Evolutionary conservation across 108 stramenopile species (phyloP), one percentile per base, ranked within the genome.

Genomic region (Cyclotella sp.): DNA sequence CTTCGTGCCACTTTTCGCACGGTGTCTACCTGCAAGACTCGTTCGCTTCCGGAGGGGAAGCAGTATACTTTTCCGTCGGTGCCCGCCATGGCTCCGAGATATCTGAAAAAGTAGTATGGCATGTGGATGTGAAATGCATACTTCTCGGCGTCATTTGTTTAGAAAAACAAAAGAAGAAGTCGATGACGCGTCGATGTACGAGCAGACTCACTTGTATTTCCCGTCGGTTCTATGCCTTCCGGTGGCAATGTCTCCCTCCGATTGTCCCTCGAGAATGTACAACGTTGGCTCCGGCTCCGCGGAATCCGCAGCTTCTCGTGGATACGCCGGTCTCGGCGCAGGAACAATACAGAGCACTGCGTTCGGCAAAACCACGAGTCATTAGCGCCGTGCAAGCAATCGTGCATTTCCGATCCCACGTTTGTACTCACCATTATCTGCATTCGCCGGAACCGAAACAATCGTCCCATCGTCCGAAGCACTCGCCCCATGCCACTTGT

Each of bases 401-500:
- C n/a, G n/a, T n/a, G n/a, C n/a, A n/a, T n/a, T n/a, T n/a, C n/a
- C n/a, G n/a, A n/a, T n/a, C n/a, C n/a, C n/a, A n/a, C n/a, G n/a
- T n/a, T n/a, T n/a, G n/a, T n/a, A n/a, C 61, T 62, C 2, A 62
- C 61, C 61, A n/a, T 68, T 67, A 61, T 94, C 91, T 11, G 90
- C 87, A 85, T 97, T 93, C 52, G 84, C 79, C 0, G 96, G 96
- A 0, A 97, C 83, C 18, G 86, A 89, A 30, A 88, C 89, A 68
- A 97, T 90, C 26, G 73, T 83, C 16, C 90, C 91, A 82, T 92
- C 85, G 8, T 76, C 62, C 24, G 82, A 73, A 16, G 75, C 71
- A n/a, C 79, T 68, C 4, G 84, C 90, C 18, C 96, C 96, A 69
- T 97, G 96, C 96, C 96, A 97, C 55, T 93, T 94, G 83, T 92